Evolutionary conservation across 805 yeast species (phyloP).

Genomic region (Jamesozyma rosinii): DNA sequence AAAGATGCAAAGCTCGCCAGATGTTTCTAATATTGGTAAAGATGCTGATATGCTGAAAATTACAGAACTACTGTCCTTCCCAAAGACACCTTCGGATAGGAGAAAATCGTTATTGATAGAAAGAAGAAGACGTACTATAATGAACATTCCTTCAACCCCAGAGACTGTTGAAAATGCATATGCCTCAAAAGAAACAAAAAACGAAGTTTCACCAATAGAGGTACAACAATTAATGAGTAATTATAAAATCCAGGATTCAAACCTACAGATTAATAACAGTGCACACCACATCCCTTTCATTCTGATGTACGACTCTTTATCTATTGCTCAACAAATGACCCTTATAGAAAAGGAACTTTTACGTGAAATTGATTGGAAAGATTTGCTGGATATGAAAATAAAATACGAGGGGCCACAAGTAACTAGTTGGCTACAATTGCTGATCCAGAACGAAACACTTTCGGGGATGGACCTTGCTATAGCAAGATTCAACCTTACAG

Average conservation of each 20-base stretch:
- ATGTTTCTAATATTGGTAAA: conserved; percentile 12
- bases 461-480: conserved; percentile 79
- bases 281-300: conserved; percentile 74
- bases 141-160: conserved; percentile 31
- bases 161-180: conserved; percentile 5
- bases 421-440: conserved; percentile 74
- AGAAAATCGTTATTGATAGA: conserved; percentile 30
- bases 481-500: conserved; percentile 77
- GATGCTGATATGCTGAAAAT: conserved; percentile 16
- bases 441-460: conserved; percentile 45
- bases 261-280: conserved; percentile 21
- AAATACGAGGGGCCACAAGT: conserved; percentile 55
- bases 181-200: conserved; percentile 5
- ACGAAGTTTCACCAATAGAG: conserved; percentile 10
- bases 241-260: conserved; percentile 23
- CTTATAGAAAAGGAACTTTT: conserved; percentile 77
- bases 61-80: conserved; percentile 7
- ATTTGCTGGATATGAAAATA: conserved; percentile 70
- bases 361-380: conserved; percentile 86
- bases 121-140: conserved; percentile 34
- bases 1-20: conserved; percentile 10
- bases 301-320: conserved; percentile 56
- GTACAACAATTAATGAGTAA: conserved; percentile 18
- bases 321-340: conserved; percentile 75
- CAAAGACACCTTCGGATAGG: conserved; percentile 14